Evolutionary conservation across 2,329 filamentous ascomycete species (phyloP), one percentile per base, ranked within the genome.

Genomic region (Scedosporium apiospermum): DNA sequence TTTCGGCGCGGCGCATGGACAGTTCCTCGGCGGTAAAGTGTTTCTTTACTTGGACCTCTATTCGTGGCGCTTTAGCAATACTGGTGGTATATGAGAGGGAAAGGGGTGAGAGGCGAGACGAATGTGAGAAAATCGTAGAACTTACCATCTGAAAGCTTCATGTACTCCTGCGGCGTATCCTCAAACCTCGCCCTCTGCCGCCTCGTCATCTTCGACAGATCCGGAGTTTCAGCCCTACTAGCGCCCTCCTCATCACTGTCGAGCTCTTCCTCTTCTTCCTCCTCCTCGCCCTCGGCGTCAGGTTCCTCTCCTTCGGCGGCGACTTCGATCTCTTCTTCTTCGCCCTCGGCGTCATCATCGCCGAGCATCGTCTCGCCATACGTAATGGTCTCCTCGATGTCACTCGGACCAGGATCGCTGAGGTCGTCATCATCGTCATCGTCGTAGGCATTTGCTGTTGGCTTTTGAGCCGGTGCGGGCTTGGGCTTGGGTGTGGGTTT

Each of bases 31-130:
- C 83, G 2, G 83, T 86, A 60, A 86, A 85, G 27, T 78, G 74
- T 70, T 85, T 85, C 72, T 86, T 86, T 1, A 79, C 83, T 78
- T 86, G 83, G 4, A 86, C 83, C 78, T 86, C 83, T 85, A 73
- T 65, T 46, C 4, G 21, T 18, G 26, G 21, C 23, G 26, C 51
- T 69, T 41, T 23, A 60, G 23, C 10, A 42, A 16, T 7, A 49
- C 42, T 38, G 18, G 23, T 14, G 14, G 23, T 23, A 23, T 14
- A 16, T 30, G 12, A 53, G 6, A 62, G 69, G 66, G 27, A 5
- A 42, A 18, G 14, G 27, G 7, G 34, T 38, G 18, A 27, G 14
- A n/a, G 14, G n/a, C 12, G 30, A 16, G 60, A n/a, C 16, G 44
- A 21, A 16, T 49, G 44, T 16, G 44, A 46, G 16, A 7, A 30